Evolutionary conservation across 1,284 basidiomycete genomes (phyloP), one percentile per base, ranked within the genome.

Genomic region (Heterobasidion occidentale): DNA sequence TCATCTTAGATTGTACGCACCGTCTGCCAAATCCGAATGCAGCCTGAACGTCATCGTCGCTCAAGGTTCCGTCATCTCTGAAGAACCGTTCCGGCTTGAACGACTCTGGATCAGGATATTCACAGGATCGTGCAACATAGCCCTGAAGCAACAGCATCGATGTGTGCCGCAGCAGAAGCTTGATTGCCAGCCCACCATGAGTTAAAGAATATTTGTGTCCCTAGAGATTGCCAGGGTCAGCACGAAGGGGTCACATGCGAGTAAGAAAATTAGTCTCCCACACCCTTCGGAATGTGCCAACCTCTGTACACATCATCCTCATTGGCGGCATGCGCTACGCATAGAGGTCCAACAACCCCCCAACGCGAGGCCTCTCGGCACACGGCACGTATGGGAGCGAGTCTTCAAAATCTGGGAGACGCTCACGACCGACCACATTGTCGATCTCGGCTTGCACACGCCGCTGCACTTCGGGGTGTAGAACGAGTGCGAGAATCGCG

Each of bases 101-200:
- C 12, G 52, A 46, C 14, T 62, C 58, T 3, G 68, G 67, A 19
- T 68, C 56, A 7, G 61, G 56, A 54, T 68, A 70, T 33, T 44
- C 11, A 59, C 59, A 2, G 65, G 64, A 45, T 71, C 62, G 36
- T 67, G 65, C 17, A 64, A 50, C 11, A 70, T 63, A 0, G 59
- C 62, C 68, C 68, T 70, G 33, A 1, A 6, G 3, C 20, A 2
- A 9, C n/a, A 27, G 36, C 9, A 48, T 27, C 12, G 1, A 3
- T 27, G 0, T 27, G n/a, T 15, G 45, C 27, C 4, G 3, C 8
- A 6, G 35, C 12, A 5, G 11, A 27, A 2, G 2, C 20, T 17
- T 2, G 8, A 44, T 33, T 9, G 15, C 46, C 59, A 20, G 67
- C 61, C 49, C 36, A 70, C 71, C 76, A 78, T n/a, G 73, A 65